phyloP scores from a whole-genome alignment of 305 asterid genomes.

The Ajuga reptans region DNA sequence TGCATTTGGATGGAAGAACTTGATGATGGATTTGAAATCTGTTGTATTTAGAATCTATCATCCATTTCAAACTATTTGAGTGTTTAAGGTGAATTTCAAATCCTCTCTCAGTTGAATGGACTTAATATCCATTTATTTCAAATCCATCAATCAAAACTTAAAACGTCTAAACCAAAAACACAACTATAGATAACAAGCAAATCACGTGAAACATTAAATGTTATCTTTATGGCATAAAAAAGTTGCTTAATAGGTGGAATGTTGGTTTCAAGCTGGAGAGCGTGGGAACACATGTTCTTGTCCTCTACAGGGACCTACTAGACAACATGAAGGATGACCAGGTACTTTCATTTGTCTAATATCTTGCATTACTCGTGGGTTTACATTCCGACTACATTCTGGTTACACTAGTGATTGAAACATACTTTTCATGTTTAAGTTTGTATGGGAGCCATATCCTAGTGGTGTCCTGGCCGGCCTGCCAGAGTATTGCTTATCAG shows the following conservation, averaged over 20 bases:
- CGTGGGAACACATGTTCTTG: conserved; percentile 50
- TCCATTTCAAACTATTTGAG: neutral
- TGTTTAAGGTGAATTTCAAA: neutral
- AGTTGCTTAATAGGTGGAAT: conserved; percentile 43
- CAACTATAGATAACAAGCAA: too few species aligned
- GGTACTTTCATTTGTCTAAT: conserved; percentile 27
- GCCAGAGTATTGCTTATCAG: conserved; percentile 59
- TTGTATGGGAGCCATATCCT: conserved; percentile 76
- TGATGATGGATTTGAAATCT: neutral
- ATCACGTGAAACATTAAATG: neutral
- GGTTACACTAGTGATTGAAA: conserved; percentile 6
- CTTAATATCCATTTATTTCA: neutral
- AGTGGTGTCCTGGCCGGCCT: conserved; percentile 42
- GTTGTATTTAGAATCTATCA: neutral
- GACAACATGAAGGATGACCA: conserved; percentile 61
- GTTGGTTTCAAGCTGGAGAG: conserved; percentile 60
- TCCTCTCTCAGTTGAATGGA: neutral
- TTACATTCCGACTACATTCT: neutral
- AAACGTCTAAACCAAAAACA: too few species aligned
- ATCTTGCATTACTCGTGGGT: neutral
- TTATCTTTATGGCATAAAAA: neutral
- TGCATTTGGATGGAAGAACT: neutral
- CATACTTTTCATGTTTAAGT: conserved; percentile 33
- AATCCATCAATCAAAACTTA: neutral
- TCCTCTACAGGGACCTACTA: conserved; percentile 47